These are phyloP conservation scores for Uronychia binucleata DNA, from an alignment of 73 alveolate genomes.

Conservation along the genomic window DNA sequence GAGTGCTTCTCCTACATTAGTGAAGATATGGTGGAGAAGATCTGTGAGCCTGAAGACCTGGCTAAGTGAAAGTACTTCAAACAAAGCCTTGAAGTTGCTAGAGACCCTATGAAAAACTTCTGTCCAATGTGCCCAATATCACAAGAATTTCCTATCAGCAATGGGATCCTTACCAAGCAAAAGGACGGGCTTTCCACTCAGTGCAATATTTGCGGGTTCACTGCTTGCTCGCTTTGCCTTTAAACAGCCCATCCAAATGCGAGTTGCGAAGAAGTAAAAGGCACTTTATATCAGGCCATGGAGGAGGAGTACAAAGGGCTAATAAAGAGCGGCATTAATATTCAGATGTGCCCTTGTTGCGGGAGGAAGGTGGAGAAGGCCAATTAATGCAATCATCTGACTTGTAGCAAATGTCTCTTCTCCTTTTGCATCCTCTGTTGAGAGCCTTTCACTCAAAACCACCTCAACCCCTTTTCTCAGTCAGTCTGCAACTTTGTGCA, in stretches of 20 bases:
- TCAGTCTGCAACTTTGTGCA: too few species aligned
- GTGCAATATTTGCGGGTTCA: neutral
- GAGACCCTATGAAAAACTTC: neutral
- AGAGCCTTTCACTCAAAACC: neutral
- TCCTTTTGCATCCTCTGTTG: neutral
- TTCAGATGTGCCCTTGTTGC: constrained; percentile 3
- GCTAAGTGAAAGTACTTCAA: neutral
- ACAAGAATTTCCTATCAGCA: neutral
- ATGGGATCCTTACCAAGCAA: neutral
- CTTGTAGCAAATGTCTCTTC: neutral
- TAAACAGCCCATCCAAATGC: neutral
- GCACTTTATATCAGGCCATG: neutral
- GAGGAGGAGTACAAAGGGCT: neutral
- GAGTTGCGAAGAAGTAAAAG: neutral
- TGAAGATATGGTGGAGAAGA: neutral
- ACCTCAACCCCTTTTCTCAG: neutral
- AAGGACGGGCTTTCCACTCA: neutral
- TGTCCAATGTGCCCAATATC: neutral
- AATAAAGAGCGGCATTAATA: neutral
- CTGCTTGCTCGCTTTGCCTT: neutral
- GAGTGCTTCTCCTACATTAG: neutral
- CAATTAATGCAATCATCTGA: neutral
- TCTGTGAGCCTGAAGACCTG: neutral
- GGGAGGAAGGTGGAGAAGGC: neutral
- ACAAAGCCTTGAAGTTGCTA: neutral